Conservation (phyloP, 2,329 filamentous ascomycete species). For the Stromatinia cepivora region DNA sequence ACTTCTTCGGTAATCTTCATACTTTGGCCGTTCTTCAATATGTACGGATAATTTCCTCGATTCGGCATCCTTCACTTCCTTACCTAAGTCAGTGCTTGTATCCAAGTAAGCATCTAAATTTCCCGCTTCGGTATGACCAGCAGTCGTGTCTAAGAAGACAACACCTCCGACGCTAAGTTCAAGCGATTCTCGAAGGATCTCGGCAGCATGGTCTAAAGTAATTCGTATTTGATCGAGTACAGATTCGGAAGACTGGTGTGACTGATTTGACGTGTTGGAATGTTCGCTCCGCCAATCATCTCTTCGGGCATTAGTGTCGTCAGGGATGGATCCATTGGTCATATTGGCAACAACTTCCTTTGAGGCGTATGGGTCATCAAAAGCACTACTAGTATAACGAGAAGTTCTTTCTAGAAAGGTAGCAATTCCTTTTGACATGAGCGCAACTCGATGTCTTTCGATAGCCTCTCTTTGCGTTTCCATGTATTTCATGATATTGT, state of each 20-base stretch:
- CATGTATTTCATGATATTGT: slow-evolving; percentile 58
- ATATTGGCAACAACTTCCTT: neutral
- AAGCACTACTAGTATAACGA: neutral
- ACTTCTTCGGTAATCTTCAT: slow-evolving; percentile 13
- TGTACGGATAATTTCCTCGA: neutral
- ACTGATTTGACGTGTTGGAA: neutral
- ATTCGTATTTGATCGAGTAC: slow-evolving; percentile 36
- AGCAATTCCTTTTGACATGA: slow-evolving; percentile 54
- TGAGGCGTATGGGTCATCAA: neutral
- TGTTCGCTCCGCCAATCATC: neutral
- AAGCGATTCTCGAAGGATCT: slow-evolving; percentile 37
- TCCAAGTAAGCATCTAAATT: slow-evolving; percentile 25
- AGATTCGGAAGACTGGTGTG: slow-evolving; percentile 21
- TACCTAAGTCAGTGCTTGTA: slow-evolving; percentile 25
- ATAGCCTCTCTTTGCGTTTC: slow-evolving; percentile 54
- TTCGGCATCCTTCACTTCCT: slow-evolving; percentile 23
- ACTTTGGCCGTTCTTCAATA: neutral
- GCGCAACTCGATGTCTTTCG: slow-evolving; percentile 51
- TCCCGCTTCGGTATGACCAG: slow-evolving; percentile 29
- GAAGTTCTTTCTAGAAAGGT: slow-evolving; percentile 49
- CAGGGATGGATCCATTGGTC: neutral
- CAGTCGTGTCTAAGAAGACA: slow-evolving; percentile 37
- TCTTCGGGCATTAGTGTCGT: neutral
- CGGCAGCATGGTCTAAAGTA: slow-evolving; percentile 37
- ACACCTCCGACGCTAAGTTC: slow-evolving; percentile 37